These are phyloP conservation scores for Pichia norvegensis DNA, from an alignment of 1,139 yeast genomes.

Conservation along the genomic window DNA sequence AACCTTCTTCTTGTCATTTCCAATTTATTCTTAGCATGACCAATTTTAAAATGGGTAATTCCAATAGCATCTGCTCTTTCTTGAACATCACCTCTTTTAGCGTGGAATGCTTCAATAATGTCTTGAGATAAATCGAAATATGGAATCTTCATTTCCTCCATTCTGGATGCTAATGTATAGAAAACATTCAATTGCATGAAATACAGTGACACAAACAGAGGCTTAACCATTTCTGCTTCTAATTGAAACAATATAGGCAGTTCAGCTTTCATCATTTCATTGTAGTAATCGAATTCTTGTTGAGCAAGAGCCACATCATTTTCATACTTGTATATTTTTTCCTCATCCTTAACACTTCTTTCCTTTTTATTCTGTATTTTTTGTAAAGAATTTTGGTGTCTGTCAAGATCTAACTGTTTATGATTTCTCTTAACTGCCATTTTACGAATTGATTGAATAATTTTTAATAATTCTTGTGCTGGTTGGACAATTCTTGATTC, in stretches of 20 bases:
- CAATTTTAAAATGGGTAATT: constrained; percentile 81
- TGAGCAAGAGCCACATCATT: constrained; percentile 86
- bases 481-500: constrained; percentile 87
- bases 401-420: constrained; percentile 88
- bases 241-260: constrained; percentile 78
- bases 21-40: constrained; percentile 76
- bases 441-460: constrained; percentile 76
- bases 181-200: constrained; percentile 96
- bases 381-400: constrained; percentile 61
- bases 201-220: constrained; percentile 87
- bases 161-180: constrained; percentile 79
- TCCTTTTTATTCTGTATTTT: constrained; percentile 80
- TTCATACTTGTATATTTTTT: constrained; percentile 78
- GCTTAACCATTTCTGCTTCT: constrained; percentile 88
- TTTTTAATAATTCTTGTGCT: constrained; percentile 79
- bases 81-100: constrained; percentile 84
- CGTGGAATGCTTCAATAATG: constrained; percentile 67
- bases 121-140: constrained; percentile 83
- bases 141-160: constrained; percentile 96
- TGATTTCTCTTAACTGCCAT: constrained; percentile 95
- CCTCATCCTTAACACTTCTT: constrained; percentile 72
- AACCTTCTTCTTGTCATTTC: constrained; percentile 76
- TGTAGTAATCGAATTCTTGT: constrained; percentile 92
- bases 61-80: constrained; percentile 82
- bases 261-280: constrained; percentile 86